Base-by-base conservation (phyloP, 1,284 basidiomycete genomes). In the Apiotrichum domesticum region DNA sequence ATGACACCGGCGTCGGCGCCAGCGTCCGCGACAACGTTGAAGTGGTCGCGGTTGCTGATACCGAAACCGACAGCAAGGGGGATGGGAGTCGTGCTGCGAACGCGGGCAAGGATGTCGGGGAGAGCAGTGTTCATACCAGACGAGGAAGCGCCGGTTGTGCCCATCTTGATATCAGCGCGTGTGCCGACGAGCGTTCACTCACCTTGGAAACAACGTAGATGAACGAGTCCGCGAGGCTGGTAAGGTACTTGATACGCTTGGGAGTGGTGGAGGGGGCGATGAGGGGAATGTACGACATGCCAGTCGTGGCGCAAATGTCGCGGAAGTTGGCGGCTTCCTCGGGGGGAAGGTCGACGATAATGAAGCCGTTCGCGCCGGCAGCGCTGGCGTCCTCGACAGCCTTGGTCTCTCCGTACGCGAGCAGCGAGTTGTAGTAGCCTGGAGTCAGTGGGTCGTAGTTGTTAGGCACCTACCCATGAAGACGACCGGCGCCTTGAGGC, bases 31-130 rank as follows among this genome's bases (percentile, higher is more conserved):
- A 96, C 90, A 57, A 84, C 81, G 63, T 95, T 85, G 74, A 94
- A 96, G 77, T 98, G 94, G 29, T 86, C 83, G 21, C 89, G 84
- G n/a, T 87, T 95, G 32, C 93, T 87, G 32, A 98, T 90, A 52
- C 95, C 95, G 71, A 98, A 98, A 29, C 95, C 96, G 63, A 98
- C 95, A 8, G 92, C 94, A 51, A 98, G 81, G 14, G 95, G 92
- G 35, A 88, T 84, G 21, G 80, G 79, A 50, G 90, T 84, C 73
- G 85, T 69, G 85, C 78, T 40, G 54, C 84, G 84, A 46, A 92
- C 83, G 29, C 87, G 84, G 35, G 81, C 74, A 51, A 93, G 83
- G 58, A 93, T 86, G 59, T 87, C 84, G 2, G 90, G 90, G 6
- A 96, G 84, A 13, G 83, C 83, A 42, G 74, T 79, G 69, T 92